Evolutionary conservation across 345 rosid species (phyloP), one percentile per base, ranked within the genome.

Genomic region (Melastoma malabathricum): DNA sequence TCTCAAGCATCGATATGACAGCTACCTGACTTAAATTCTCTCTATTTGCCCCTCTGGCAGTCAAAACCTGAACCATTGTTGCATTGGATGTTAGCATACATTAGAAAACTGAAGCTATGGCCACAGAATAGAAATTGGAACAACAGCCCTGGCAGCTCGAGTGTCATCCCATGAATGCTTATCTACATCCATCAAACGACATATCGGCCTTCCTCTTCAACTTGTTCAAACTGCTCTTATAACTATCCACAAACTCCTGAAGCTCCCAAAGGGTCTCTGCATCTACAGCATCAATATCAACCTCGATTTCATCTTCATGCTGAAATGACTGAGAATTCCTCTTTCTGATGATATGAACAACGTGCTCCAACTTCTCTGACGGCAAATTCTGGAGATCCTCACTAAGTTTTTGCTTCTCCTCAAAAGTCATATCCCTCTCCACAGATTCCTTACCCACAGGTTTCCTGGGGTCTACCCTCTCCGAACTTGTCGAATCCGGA

Each of bases 201-300:
- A 63, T 31, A 67, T 67, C 80, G 47, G 62, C 71, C 20, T 74
- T 72, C 52, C 64, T 64, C 51, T 64, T 67, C 69, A 47, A 59
- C 73, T 72, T 75, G 72, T 57, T 68, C 41, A 59, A 51, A 67
- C 68, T 62, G 43, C 62, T 80, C 55, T 65, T 73, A 57, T 79
- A 72, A 43, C 73, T 57, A 10, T 63, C 68, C 22, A 87, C 81
- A 54, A 74, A 76, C 46, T 72, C 68, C 65, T 77, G 71, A 52
- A 92, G 93, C 64, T 92, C 95, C 98, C 95, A 92, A 56, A 87
- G 85, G 10, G 95, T 92, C 58, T 80, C 74, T 14, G 67, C 68
- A 66, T 87, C 96, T 59, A 92, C 79, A 68, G 68, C 70, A 51
- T 84, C 96, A 52, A 92, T 82, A 56, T 92, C 98, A 34, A 92